These are phyloP conservation scores for Citeromyces hawaiiensis DNA, from an alignment of 1,139 yeast species.

Conservation along the genomic window DNA sequence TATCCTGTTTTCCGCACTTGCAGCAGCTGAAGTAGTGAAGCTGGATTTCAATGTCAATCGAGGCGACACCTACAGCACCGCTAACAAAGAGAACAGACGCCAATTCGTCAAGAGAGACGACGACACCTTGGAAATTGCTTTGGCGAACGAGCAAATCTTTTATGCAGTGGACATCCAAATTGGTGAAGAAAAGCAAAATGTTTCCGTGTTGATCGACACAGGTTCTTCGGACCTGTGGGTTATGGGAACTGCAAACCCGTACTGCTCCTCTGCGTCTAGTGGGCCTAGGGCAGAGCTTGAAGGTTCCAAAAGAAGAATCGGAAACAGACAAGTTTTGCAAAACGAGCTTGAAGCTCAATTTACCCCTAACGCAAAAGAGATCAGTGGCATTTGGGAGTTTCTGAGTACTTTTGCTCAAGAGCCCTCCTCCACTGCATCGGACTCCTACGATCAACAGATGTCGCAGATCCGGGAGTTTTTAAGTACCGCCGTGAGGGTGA, in stretches of 20 bases:
- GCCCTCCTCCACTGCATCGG: not conserved
- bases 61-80: not conserved
- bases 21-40: not conserved
- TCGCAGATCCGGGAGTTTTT: not conserved
- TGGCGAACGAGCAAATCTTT: not conserved
- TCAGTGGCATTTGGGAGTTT: not conserved
- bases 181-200: slow-evolving; percentile 6
- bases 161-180: slow-evolving; percentile 5
- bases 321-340: not conserved
- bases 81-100: not conserved
- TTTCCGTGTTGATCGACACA: slow-evolving; percentile 6
- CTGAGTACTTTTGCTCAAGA: not conserved
- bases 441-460: slow-evolving; percentile 2
- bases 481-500: not conserved
- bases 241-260: slow-evolving; percentile 12
- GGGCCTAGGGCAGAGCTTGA: slow-evolving; percentile 4
- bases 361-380: not conserved
- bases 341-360: not conserved
- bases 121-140: not conserved
- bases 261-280: slow-evolving; percentile 10
- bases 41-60: not conserved
- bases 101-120: slow-evolving; percentile 1
- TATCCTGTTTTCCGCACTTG: not conserved
- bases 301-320: slow-evolving; percentile 2
- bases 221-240: slow-evolving; percentile 8